Evolutionary conservation across 2,329 filamentous ascomycete species (phyloP), one percentile per base, ranked within the genome.

Genomic region (Arthrobotrys sinensis): DNA sequence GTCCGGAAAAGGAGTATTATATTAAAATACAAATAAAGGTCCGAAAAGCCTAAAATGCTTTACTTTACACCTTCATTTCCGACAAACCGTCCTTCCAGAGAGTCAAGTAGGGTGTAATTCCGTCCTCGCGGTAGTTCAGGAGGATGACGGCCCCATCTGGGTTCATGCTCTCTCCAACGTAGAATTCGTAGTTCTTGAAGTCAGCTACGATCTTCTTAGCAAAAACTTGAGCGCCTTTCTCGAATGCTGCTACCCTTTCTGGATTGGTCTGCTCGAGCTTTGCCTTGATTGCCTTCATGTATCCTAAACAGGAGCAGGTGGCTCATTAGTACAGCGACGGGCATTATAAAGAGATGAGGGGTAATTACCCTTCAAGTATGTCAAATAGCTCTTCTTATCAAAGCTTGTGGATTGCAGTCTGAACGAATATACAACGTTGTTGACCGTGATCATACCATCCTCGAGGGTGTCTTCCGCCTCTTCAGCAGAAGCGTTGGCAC

Each of bases 81-180:
- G 87, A 88, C 81, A 98, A 86, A 84, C 95, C 96, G 87, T 97
- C 92, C 90, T 98, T 97, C 95, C 94, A 98, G 87, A 96, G 87
- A 82, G 90, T 92, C 83, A 97, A 88, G 85, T 89, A 99, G 79
- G 96, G 96, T 70, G 95, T 98, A 82, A 91, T 86, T 85, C 96
- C 96, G 83, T 98, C 96, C 85, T 97, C 94, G 83, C 96, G 95
- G 90, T 97, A 99, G 90, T 97, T 96, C 85, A 97, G 92, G 82
- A 97, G 92, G 81, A 94, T 88, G 83, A 97, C 88, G 90, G 92
- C 94, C 80, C 92, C 94, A 84, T 97, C 93, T 83, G 92, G 91
- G 86, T 96, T 90, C 93, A 97, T 96, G 83, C 90, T 92, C 88
- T 96, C 91, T 87, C 95, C 94, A 83, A 92, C 93, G 86, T 92